Percentiles rank a stretch among this genome's conserved stretches.
Conservation (phyloP, 768 basidiomycete genomes). For the Lentinula aciculospora region DNA sequence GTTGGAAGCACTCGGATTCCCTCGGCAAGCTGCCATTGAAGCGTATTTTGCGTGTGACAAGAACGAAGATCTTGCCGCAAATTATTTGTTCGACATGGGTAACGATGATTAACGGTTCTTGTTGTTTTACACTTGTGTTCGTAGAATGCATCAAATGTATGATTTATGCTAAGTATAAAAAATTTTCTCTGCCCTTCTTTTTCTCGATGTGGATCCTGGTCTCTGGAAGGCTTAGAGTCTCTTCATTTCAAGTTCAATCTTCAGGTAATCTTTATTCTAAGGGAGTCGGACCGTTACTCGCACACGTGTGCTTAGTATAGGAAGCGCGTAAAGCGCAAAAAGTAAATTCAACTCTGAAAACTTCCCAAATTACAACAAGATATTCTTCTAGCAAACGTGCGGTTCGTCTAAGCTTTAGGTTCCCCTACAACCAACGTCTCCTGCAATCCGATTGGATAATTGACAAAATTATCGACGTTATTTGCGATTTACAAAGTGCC, state of each 20-base stretch:
- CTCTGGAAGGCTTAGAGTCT: not conserved
- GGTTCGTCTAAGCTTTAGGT: not conserved
- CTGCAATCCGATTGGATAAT: not conserved
- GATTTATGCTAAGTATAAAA: constrained; percentile 3
- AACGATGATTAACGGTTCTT: constrained; percentile 40
- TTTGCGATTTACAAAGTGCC: not conserved
- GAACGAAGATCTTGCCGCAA: constrained; percentile 95
- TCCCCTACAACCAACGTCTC: not conserved
- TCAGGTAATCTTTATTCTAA: not conserved
- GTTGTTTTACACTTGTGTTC: constrained; percentile 5
- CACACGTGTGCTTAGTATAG: not conserved
- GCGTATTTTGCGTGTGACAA: constrained; percentile 95
- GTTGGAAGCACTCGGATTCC: constrained; percentile 86
- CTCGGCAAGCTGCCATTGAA: constrained; percentile 74
- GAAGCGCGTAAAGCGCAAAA: too few relatives aligned
- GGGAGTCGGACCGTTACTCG: not conserved
- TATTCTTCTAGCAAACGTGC: not conserved
- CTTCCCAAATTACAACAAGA: not conserved
- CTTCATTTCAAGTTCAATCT: not conserved
- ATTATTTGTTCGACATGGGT: constrained; percentile 77
- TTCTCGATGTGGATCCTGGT: not conserved
- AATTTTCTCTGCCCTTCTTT: not conserved
- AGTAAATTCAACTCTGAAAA: not conserved
- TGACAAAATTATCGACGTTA: not conserved
- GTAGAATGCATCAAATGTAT: constrained; percentile 1